Base-by-base conservation (phyloP, 352 stramenopile species). In the Phytophthora palmivora region DNA sequence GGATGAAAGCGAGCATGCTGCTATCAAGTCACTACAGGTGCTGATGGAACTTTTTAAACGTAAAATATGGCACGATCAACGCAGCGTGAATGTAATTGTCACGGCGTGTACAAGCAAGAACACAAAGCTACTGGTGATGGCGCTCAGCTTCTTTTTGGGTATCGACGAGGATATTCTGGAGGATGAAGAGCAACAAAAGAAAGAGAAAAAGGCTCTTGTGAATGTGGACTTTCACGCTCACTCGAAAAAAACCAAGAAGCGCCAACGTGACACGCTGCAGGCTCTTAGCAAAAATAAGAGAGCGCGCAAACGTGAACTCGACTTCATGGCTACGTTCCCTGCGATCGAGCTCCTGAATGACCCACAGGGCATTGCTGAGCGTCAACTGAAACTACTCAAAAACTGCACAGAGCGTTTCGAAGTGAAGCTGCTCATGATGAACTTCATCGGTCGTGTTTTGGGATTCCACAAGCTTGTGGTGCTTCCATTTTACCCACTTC, bases 311-410 rank as follows among this genome's bases (percentile, higher is more conserved):
- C 78, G 82, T 26, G 78, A 95, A 57, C 41, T 91, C 19, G 73
- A 88, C 21, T 88, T 92, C 62, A 76, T 88, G 63, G 75, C 82
- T 37, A 94, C 83, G 1, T 99, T 99, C 63, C 97, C 97, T 0
- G 97, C 97, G 12, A 99, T 99, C 55, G 96, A 99, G 62, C 65
- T 99, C 63, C 78, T 99, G 16, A 95, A 99, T 56, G 97, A 99
- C 75, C 97, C 97, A 21, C 94, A 98, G 56, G 95, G 96, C 44
- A 76, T 98, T 16, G 92, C 83, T 24, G 97, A 99, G 72, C 86
- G 87, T 61, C 85, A 99, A 33, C 80, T 99, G 53, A 97, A 98
- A 63, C 74, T 93, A 30, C 79, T 97, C 28, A 95, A 88, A 62
- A 79, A 58, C 68, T 98, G 70, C 58, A 96, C 88, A 5, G 87